Evolutionary conservation across 805 yeast species (phyloP), one percentile per base, ranked within the genome.

Genomic region (Kluyveromyces aestuarii): DNA sequence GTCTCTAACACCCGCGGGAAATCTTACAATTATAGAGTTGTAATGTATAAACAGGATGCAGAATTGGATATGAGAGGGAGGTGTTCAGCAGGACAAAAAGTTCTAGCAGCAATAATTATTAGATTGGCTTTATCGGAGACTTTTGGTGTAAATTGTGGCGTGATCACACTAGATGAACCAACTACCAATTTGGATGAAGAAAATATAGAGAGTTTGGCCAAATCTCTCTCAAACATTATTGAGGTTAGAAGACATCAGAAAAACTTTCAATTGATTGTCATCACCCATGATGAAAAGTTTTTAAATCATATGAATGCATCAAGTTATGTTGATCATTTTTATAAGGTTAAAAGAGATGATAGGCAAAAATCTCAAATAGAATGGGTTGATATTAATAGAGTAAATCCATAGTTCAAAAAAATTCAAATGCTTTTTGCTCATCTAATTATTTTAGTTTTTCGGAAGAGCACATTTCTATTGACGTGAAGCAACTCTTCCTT

Each of bases 11-110:
- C 62, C 13, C 64, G 75, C 21, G 77, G 79, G 40, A 71, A 95
- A 49, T 79, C 93, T 1, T 91, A 90, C 64, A 90, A 91, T 62
- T 91, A 91, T 61, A 73, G 97, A 37, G 97, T 93, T 17, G 96
- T 90, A 19, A 93, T 93, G 99, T 81, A 82, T 50, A 93, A 93
- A 63, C 87, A 85, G 59, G 91, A 86, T 50, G 85, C 82, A 1
- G 98, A 93, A 64, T 70, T 93, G 44, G 99, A 93, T 62, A 93
- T 93, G 99, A 77, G 99, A 52, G 99, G 99, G 0, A 71, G 99
- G 50, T 93, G 99, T 64, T 87, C 96, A 1, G 98, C 99, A 0
- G 99, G 99, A 0, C 99, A 93, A 66, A 87, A 89, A 59, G 97
- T 93, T 5, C 68, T 93, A 42, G 96, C 98, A 0, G 84, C 95